phyloP scores from a whole-genome alignment of 176 grass and related monocot species.

The Avena insularis region DNA sequence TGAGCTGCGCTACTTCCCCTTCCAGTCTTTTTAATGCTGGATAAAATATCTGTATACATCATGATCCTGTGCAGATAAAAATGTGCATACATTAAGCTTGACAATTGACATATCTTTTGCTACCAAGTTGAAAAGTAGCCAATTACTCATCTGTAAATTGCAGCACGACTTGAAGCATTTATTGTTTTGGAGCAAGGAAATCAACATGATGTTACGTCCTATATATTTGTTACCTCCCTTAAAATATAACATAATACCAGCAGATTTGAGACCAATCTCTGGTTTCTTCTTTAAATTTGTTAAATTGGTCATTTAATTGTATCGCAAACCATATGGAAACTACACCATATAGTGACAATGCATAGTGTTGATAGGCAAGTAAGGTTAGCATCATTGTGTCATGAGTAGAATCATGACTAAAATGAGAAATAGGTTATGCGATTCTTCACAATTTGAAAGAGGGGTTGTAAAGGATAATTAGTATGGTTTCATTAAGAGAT shows the following conservation, averaged over 20 bases:
- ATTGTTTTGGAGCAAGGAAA: conserved; percentile 4
- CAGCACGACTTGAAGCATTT: not conserved
- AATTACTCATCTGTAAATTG: not conserved
- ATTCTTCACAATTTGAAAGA: not conserved
- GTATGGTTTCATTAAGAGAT: not conserved
- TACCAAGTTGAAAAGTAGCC: not conserved
- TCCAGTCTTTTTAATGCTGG: not conserved
- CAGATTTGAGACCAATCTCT: not conserved
- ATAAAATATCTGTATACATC: conserved; percentile 17
- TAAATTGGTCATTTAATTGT: not conserved
- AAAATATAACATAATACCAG: not conserved
- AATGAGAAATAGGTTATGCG: not conserved
- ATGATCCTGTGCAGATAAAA: not conserved
- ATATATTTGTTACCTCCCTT: not conserved
- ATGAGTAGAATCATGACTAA: not conserved
- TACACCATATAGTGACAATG: not conserved
- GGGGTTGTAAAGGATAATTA: not conserved
- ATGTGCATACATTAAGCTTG: conserved; percentile 15
- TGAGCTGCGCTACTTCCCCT: not conserved
- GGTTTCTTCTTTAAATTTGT: not conserved
- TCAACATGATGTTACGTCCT: not conserved
- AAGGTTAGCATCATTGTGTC: conserved; percentile 1
- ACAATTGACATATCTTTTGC: conserved; percentile 1
- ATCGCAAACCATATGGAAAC: not conserved
- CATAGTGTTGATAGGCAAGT: not conserved